A percentile compares a stretch with the other conserved stretches of the same genome.
phyloP scores from a whole-genome alignment of 2,329 filamentous ascomycete species.

The Fusarium sp. region DNA sequence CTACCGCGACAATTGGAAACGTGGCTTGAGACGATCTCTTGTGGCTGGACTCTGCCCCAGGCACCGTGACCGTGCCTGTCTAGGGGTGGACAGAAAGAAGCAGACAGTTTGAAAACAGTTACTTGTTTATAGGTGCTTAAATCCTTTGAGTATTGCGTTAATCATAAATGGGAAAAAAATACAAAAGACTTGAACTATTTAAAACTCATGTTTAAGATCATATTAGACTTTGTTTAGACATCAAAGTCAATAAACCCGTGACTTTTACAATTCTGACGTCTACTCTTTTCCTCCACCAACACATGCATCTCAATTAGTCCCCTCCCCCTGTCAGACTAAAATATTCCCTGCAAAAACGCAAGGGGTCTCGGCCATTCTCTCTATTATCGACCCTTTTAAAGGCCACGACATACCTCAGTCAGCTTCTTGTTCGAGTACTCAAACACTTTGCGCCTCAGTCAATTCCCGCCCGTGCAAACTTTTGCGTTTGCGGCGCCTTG shows the following conservation, averaged over 20 bases:
- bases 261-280: not conserved
- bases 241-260: not conserved
- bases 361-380: constrained; percentile 5
- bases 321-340: not conserved
- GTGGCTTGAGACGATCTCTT: not conserved
- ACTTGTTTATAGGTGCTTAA: too few species aligned
- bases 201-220: too few species aligned
- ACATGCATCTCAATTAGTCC: not conserved
- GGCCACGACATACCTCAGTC: constrained; percentile 6
- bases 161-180: too few species aligned
- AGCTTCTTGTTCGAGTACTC: not conserved
- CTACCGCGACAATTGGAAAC: not conserved
- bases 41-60: not conserved
- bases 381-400: not conserved
- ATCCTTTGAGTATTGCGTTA: too few species aligned
- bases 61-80: not conserved
- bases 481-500: constrained; percentile 19
- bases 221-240: not conserved
- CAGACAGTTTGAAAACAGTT: not conserved
- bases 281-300: not conserved
- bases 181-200: too few species aligned
- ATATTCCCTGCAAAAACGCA: constrained; percentile 2
- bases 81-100: not conserved
- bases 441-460: not conserved
- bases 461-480: not conserved